Percentiles rank a stretch among this genome's conserved stretches.
These are phyloP conservation scores for Senna siamea DNA, from an alignment of 306 rosid genomes.

Conservation along the genomic window DNA sequence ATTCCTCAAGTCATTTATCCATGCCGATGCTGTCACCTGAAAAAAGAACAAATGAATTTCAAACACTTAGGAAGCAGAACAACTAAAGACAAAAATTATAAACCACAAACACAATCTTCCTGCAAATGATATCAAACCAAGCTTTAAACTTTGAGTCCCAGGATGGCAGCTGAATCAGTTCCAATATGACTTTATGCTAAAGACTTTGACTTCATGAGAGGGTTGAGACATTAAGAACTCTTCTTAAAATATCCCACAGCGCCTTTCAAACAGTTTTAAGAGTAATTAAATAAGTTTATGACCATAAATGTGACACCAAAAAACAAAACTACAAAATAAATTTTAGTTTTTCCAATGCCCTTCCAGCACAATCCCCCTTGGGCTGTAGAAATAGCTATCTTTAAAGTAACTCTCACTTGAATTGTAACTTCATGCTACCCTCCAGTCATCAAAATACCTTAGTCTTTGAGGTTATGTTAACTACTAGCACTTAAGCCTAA, in stretches of 20 bases:
- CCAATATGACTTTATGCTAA: slow-evolving; percentile 3
- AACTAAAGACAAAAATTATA: background rate
- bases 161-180: slow-evolving; percentile 8
- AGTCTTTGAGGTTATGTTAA: background rate
- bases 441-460: background rate
- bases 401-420: slow-evolving; percentile 22
- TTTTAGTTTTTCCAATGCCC: background rate
- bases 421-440: background rate
- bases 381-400: slow-evolving; percentile 2
- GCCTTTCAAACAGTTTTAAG: slow-evolving; percentile 10
- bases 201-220: background rate
- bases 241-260: slow-evolving; percentile 1
- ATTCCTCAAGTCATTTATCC: slow-evolving; percentile 94
- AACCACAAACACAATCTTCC: slow-evolving; percentile 27
- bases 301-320: background rate
- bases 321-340: background rate
- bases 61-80: background rate
- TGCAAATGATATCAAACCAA: slow-evolving; percentile 3
- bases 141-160: background rate
- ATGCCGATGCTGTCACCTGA: slow-evolving; percentile 97
- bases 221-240: background rate
- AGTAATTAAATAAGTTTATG: background rate
- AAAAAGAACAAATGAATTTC: slow-evolving; percentile 24
- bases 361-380: background rate
- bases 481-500: slow-evolving; percentile 3